Percentiles rank a stretch among this genome's conserved stretches.
Evolutionary conservation across 1,284 basidiomycete genomes (phyloP).

Genomic region (Marasmius tenuissimus): DNA sequence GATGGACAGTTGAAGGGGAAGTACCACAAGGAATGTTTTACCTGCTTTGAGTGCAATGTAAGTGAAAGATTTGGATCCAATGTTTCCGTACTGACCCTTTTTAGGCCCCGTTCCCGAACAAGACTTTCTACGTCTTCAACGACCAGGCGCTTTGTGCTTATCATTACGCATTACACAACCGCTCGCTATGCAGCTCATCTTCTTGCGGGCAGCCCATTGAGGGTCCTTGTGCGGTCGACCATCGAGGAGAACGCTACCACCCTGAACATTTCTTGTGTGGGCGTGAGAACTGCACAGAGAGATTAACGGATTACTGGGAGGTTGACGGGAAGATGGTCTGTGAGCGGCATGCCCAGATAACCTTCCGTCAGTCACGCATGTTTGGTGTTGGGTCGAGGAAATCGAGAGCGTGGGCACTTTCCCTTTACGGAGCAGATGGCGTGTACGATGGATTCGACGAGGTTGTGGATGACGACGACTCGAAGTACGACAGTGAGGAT

Average conservation of each 20-base stretch:
- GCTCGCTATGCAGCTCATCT: constrained; percentile 77
- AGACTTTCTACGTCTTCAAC: constrained; percentile 85
- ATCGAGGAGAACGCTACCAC: constrained; percentile 78
- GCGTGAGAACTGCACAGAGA: constrained; percentile 50
- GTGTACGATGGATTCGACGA: constrained; percentile 12
- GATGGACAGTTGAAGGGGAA: constrained; percentile 93
- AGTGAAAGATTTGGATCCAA: constrained; percentile 23
- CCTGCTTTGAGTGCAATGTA: constrained; percentile 79
- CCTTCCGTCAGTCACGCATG: constrained; percentile 8
- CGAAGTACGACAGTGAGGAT: constrained; percentile 31
- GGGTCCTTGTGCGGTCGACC: constrained; percentile 83
- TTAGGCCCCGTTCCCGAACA: constrained; percentile 85
- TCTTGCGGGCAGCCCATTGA: constrained; percentile 88
- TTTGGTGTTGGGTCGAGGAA: neutral
- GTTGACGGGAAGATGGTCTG: constrained; percentile 80
- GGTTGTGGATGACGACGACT: constrained; percentile 13
- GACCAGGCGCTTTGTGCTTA: constrained; percentile 86
- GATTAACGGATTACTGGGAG: constrained; percentile 83
- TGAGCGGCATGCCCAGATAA: constrained; percentile 63
- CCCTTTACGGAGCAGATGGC: neutral
- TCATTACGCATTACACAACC: constrained; percentile 88
- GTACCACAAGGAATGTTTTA: constrained; percentile 88
- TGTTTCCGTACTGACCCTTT: constrained; percentile 5
- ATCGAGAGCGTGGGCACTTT: neutral
- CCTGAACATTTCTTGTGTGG: constrained; percentile 82